Conservation (phyloP, 1,284 basidiomycete species). For the Ceratobasidium sp. region DNA sequence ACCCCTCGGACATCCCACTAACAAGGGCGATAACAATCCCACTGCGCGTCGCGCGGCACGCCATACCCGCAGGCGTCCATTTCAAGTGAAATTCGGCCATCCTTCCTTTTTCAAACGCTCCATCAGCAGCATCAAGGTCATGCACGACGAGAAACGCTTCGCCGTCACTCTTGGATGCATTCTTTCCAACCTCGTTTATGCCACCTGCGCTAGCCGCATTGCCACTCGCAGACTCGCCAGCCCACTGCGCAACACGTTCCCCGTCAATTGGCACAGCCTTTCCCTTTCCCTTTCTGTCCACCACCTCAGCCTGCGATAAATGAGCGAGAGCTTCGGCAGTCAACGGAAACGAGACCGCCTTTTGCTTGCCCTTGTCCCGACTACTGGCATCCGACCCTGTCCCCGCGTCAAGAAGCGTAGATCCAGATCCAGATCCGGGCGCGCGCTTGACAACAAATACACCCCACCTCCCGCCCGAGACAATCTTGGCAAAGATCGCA, state of each 20-base stretch:
- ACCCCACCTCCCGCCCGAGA: conserved; percentile 13
- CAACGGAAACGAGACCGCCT: neutral
- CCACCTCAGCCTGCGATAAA: neutral
- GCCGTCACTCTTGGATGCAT: conserved; percentile 1
- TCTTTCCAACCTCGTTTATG: no score
- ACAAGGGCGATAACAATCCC: conserved; percentile 20
- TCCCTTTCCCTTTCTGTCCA: neutral
- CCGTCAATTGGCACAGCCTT: neutral
- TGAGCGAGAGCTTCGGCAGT: neutral
- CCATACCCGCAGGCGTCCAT: neutral
- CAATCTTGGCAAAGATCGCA: conserved; percentile 10
- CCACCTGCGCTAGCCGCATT: no score
- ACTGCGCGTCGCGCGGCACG: conserved; percentile 15
- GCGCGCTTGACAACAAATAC: conserved; percentile 28
- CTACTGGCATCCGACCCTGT: neutral
- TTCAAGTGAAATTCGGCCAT: conserved; percentile 12
- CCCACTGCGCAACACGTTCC: neutral
- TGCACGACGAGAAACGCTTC: conserved; percentile 28
- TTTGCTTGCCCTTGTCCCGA: neutral
- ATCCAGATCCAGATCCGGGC: no score
- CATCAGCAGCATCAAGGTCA: conserved; percentile 9
- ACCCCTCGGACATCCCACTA: neutral
- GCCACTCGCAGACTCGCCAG: neutral
- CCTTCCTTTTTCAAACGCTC: neutral
- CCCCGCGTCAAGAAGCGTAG: no score